A percentile compares a stretch with the other conserved stretches of the same genome.
phyloP scores from a whole-genome alignment of 177 flowering plant species.

The Vitis hybrid region DNA sequence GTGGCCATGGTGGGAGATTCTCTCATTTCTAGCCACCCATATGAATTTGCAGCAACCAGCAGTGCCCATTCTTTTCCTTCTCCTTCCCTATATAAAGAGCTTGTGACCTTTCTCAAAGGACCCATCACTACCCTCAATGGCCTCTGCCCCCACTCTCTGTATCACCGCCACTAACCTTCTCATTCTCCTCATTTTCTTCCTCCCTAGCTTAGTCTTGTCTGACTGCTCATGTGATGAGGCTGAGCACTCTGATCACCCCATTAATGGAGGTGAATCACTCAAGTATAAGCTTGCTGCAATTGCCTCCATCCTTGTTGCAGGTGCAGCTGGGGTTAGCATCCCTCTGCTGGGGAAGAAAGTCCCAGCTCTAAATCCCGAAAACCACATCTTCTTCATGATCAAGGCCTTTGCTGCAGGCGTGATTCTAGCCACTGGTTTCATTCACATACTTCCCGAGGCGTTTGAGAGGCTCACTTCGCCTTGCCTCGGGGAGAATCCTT shows the following conservation, averaged over 20 bases:
- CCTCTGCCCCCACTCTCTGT: background rate
- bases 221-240: conserved; percentile 30
- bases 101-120: background rate
- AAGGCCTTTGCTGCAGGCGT: conserved; percentile 84
- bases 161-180: background rate
- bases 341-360: conserved; percentile 44
- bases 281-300: conserved; percentile 41
- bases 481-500: conserved; percentile 44
- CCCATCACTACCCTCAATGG: background rate
- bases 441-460: conserved; percentile 66
- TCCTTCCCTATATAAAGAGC: too few species aligned
- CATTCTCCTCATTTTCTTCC: conserved; percentile 13
- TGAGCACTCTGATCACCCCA: background rate
- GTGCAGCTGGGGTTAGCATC: conserved; percentile 54
- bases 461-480: conserved; percentile 44
- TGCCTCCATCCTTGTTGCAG: conserved; percentile 36
- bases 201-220: conserved; percentile 16
- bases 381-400: conserved; percentile 53
- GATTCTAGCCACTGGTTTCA: conserved; percentile 65
- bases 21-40: too few species aligned
- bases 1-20: too few species aligned
- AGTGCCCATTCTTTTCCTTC: too few species aligned
- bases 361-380: conserved; percentile 45
- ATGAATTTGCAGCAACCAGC: too few species aligned
- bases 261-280: conserved; percentile 23